Percentiles rank a stretch among this genome's conserved stretches.
phyloP scores from a whole-genome alignment of 2,329 filamentous ascomycete species.

The Penicillium sumatraense region DNA sequence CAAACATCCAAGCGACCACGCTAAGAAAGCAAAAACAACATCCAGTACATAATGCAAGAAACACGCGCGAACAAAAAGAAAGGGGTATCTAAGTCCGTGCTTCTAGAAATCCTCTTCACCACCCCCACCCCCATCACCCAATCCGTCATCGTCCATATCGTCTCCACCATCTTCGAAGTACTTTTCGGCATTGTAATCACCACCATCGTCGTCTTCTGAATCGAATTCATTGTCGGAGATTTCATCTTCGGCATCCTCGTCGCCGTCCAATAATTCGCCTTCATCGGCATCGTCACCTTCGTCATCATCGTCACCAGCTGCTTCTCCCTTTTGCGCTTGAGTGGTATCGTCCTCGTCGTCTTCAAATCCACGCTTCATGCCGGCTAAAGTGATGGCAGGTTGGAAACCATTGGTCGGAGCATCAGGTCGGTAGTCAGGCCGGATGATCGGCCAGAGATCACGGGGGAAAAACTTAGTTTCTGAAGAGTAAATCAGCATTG shows the following conservation, averaged over 20 bases:
- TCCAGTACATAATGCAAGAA: slow-evolving; percentile 3
- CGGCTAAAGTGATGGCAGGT: slow-evolving; percentile 18
- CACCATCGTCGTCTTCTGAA: slow-evolving; percentile 63
- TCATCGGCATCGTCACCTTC: slow-evolving; percentile 33
- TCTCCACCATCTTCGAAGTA: slow-evolving; percentile 66
- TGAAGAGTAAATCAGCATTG: slow-evolving; percentile 26
- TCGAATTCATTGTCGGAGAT: slow-evolving; percentile 64
- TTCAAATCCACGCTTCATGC: slow-evolving; percentile 47
- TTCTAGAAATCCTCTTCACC: slow-evolving; percentile 53
- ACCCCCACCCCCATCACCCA: slow-evolving; percentile 58
- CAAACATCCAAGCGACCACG: slow-evolving; percentile 5
- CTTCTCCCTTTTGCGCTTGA: slow-evolving; percentile 32
- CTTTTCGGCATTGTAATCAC: slow-evolving; percentile 68
- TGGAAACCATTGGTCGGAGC: slow-evolving; percentile 36
- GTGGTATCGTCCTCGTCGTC: slow-evolving; percentile 51
- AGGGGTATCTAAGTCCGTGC: slow-evolving; percentile 36
- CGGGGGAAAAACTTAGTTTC: slow-evolving; percentile 63
- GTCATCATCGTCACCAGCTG: slow-evolving; percentile 33
- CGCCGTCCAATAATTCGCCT: slow-evolving; percentile 38
- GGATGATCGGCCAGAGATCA: slow-evolving; percentile 61
- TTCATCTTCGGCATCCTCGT: slow-evolving; percentile 57
- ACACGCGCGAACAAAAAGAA: slow-evolving; percentile 19
- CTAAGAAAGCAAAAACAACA: slow-evolving; percentile 32
- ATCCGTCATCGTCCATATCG: slow-evolving; percentile 59
- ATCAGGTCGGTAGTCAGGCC: slow-evolving; percentile 48